Conservation (phyloP, 2,329 filamentous ascomycete species). For the Zasmidium angulare region DNA sequence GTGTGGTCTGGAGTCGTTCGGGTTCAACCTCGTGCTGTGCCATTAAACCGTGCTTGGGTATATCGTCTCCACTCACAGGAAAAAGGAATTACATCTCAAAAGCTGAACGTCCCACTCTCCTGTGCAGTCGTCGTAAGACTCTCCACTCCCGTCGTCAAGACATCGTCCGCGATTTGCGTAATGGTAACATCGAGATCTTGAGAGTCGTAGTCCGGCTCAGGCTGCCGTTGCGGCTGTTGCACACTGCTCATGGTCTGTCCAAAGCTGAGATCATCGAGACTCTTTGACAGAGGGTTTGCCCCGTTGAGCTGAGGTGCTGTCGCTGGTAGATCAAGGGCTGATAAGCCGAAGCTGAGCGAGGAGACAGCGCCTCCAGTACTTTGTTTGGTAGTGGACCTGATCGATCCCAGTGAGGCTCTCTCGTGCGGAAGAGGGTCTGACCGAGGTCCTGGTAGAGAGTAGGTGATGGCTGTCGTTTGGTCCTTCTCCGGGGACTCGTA, state of each 20-base stretch:
- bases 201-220: slow-evolving; percentile 1
- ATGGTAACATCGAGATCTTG: slow-evolving; percentile 7
- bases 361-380: not conserved
- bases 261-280: not conserved
- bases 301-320: not conserved
- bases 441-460: not conserved
- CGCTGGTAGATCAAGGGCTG: not conserved
- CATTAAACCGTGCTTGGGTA: no score
- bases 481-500: slow-evolving; percentile 13
- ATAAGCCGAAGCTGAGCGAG: slow-evolving; percentile 6
- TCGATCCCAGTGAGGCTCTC: not conserved
- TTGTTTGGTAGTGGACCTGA: not conserved
- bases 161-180: slow-evolving; percentile 2
- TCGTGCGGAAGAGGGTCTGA: not conserved
- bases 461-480: not conserved
- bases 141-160: not conserved
- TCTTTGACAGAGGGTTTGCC: not conserved
- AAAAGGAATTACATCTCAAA: no score
- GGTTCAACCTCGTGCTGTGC: no score
- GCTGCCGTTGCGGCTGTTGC: slow-evolving; percentile 3
- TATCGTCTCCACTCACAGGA: no score
- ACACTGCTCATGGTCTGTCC: not conserved
- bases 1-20: no score
- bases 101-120: not conserved
- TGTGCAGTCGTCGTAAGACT: not conserved